Percentiles rank a stretch among this genome's conserved stretches.
Conservation (phyloP, 257 asterid genomes). For the Solanum pennellii region DNA sequence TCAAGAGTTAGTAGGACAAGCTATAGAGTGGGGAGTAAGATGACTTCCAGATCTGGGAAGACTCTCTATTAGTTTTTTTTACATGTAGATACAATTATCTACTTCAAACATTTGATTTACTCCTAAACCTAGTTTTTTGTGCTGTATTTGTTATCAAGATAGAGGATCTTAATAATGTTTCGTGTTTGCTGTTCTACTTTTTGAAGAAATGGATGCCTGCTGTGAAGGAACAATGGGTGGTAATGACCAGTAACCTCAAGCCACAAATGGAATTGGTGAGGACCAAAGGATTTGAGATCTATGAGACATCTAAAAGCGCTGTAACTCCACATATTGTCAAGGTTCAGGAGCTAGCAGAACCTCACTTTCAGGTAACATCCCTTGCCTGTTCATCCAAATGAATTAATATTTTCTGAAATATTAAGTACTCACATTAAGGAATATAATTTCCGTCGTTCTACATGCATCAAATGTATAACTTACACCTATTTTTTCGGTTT, state of each 20-base stretch:
- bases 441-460: neutral
- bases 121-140: neutral
- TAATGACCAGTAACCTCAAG: slow-evolving; percentile 40
- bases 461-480: neutral
- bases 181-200: slow-evolving; percentile 1
- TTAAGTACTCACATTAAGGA: slow-evolving; percentile 5
- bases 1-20: neutral
- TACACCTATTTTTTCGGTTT: neutral
- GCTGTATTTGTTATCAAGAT: neutral
- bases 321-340: slow-evolving; percentile 56
- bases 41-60: neutral
- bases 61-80: neutral
- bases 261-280: slow-evolving; percentile 60
- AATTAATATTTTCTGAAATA: neutral
- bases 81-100: neutral
- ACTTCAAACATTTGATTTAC: neutral
- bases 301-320: slow-evolving; percentile 44
- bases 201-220: slow-evolving; percentile 76
- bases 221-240: slow-evolving; percentile 66
- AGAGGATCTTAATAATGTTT: neutral
- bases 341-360: slow-evolving; percentile 61
- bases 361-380: slow-evolving; percentile 58
- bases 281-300: slow-evolving; percentile 48
- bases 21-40: neutral
- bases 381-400: neutral